Evolutionary conservation across 192 early-diverging fungal genomes (phyloP), one percentile per base, ranked within the genome.

Genomic region (Coemansia erecta): DNA sequence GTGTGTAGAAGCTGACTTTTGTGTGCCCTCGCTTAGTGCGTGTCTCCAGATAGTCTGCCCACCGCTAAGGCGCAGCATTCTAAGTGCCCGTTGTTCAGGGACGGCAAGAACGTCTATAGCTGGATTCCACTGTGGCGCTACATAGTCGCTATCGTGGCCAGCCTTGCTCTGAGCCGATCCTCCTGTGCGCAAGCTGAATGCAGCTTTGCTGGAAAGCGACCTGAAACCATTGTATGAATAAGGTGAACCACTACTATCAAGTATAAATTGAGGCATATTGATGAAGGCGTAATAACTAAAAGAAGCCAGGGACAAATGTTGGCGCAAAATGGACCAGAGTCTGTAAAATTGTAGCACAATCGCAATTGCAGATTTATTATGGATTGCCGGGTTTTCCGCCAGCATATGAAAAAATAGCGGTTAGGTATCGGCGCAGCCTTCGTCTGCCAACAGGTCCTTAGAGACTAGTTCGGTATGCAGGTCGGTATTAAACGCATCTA

Each of bases 21-120:
- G 28, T n/a, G 53, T 19, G 7, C 47, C 35, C 44, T 70, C 73
- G 41, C 28, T 44, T 8, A 56, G 60, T 2, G 57, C 41, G 0
- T 60, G 73, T 0, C 73, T 63, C 73, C 73, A 77, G 40, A 77
- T 60, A 2, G 68, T 77, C 31, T 77, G 60, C 8, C 73, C 73
- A 12, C 73, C 73, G 41, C 73, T 77, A 23, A 77, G 58, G 1
- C 73, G 63, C 15, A 77, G 68, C 24, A 77, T 42, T 0, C 73
- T 59, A 37, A 77, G 42, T 2, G 73, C 60, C 4, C 56, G 45
- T 1, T 68, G 68, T 43, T 77, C 73, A 18, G 73, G 64, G 11
- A 77, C 60, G 0, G 73, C 73, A 24, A 77, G 60, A 6, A 77
- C 58, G 42, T 77, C 73, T 14, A 70, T 61, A 2, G 47, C 53